Evolutionary conservation across 1,284 basidiomycete species (phyloP).

Genomic region (Pyrrhoderma lamaoense): DNA sequence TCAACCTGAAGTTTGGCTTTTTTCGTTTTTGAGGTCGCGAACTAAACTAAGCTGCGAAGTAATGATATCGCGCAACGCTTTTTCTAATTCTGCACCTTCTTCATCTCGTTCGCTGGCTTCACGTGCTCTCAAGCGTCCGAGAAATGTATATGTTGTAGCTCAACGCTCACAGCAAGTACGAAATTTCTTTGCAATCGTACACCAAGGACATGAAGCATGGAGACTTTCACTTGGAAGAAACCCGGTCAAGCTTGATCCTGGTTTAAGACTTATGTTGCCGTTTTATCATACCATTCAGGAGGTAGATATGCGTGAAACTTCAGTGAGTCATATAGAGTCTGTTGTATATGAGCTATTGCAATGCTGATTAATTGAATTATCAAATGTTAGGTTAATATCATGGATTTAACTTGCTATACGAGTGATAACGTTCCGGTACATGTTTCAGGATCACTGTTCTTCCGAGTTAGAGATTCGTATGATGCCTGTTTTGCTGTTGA

Average conservation of each 20-base stretch:
- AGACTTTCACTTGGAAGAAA: slow-evolving; percentile 39
- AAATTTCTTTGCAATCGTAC: slow-evolving; percentile 37
- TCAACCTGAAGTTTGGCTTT: too few relatives aligned
- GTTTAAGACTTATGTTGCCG: slow-evolving; percentile 39
- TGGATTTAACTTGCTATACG: slow-evolving; percentile 35
- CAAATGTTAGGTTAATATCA: slow-evolving; percentile 22
- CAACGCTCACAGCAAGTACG: slow-evolving; percentile 6
- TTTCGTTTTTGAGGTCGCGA: too few relatives aligned
- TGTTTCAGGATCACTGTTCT: slow-evolving; percentile 45
- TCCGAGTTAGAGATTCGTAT: slow-evolving; percentile 41
- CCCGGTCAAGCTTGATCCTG: slow-evolving; percentile 37
- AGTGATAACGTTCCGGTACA: slow-evolving; percentile 46
- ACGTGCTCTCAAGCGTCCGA: too few relatives aligned
- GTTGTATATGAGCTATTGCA: too few relatives aligned
- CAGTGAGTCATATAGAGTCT: slow-evolving; percentile 24
- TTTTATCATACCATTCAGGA: slow-evolving; percentile 35
- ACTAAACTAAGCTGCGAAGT: too few relatives aligned
- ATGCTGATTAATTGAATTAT: slow-evolving; percentile 13
- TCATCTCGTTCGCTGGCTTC: too few relatives aligned
- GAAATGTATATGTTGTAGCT: background rate
- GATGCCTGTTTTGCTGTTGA: slow-evolving; percentile 44
- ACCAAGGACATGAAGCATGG: slow-evolving; percentile 46
- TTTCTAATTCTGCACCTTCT: too few relatives aligned
- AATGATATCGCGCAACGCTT: too few relatives aligned
- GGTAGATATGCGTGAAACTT: slow-evolving; percentile 43